phyloP scores from a whole-genome alignment of 192 early-diverging fungal species.

The Radiomyces spectabilis region DNA sequence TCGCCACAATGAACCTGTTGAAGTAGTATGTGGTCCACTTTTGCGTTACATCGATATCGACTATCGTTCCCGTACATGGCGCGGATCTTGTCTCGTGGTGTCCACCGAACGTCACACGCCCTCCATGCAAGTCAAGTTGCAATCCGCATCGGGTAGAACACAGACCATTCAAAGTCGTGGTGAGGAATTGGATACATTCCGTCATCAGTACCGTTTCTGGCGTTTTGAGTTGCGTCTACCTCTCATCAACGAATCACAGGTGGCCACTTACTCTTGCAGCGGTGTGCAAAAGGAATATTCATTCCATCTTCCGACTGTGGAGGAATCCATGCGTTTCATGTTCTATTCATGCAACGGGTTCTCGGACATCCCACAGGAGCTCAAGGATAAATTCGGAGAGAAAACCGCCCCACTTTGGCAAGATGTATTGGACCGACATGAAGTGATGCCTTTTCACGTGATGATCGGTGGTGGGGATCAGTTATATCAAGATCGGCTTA shows the following conservation, averaged over 20 bases:
- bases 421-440: conserved; percentile 55
- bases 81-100: conserved; percentile 39
- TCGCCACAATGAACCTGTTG: not conserved
- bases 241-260: conserved; percentile 35
- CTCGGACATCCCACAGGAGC: conserved; percentile 42
- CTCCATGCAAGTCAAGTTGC: conserved; percentile 2
- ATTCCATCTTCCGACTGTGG: conserved; percentile 35
- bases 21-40: conserved; percentile 35
- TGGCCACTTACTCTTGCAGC: conserved; percentile 38
- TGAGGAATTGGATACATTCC: conserved; percentile 43
- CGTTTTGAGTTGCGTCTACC: conserved; percentile 47
- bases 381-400: conserved; percentile 37
- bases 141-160: not conserved
- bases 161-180: conserved; percentile 10
- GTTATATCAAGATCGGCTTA: conserved; percentile 56
- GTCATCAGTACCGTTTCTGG: conserved; percentile 54
- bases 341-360: conserved; percentile 73
- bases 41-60: conserved; percentile 38
- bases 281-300: conserved; percentile 36
- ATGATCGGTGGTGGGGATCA: conserved; percentile 74
- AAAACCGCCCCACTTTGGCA: conserved; percentile 55
- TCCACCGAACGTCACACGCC: conserved; percentile 28
- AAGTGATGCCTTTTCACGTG: conserved; percentile 53
- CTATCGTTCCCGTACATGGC: conserved; percentile 26
- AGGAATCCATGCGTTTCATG: conserved; percentile 54